A percentile compares a stretch with the other conserved stretches of the same genome.
Evolutionary conservation across 805 yeast genomes (phyloP).

Genomic region (Barnettozyma salicaria): DNA sequence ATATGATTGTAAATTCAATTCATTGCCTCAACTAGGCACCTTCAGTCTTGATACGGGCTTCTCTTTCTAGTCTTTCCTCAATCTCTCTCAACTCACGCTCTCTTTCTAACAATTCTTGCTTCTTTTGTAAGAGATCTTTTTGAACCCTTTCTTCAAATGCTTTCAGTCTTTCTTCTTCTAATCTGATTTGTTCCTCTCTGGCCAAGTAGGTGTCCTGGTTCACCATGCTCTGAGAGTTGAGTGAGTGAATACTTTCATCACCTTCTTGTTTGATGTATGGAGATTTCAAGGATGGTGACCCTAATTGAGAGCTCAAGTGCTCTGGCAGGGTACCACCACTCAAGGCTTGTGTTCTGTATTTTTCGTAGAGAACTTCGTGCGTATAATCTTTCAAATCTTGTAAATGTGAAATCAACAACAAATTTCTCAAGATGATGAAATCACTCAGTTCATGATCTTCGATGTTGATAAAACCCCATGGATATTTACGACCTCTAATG

Average conservation of each 20-base stretch:
- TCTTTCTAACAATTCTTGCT: constrained; percentile 76
- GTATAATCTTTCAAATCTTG: constrained; percentile 86
- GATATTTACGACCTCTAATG: constrained; percentile 48
- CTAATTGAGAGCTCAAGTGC: constrained; percentile 29
- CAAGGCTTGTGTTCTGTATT: constrained; percentile 81
- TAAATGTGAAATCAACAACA: constrained; percentile 75
- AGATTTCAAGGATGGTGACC: constrained; percentile 11
- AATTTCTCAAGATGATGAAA: constrained; percentile 72
- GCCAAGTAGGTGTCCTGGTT: constrained; percentile 41
- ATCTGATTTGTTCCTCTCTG: constrained; percentile 83
- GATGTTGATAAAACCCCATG: constrained; percentile 55
- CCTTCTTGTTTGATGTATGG: constrained; percentile 25
- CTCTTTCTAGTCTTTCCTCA: constrained; percentile 61
- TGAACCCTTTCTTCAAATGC: constrained; percentile 87
- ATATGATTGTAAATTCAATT: too few relatives aligned
- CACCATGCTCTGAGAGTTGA: constrained; percentile 15
- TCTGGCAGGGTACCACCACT: constrained; percentile 45
- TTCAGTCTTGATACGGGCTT: constrained; percentile 36
- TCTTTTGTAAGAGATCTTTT: constrained; percentile 72
- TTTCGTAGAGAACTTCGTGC: constrained; percentile 80
- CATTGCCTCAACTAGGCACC: too few relatives aligned
- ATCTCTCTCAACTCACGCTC: constrained; percentile 82
- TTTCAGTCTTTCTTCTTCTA: constrained; percentile 82
- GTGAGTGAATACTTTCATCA: constrained; percentile 12
- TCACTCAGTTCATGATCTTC: constrained; percentile 75